Conservation (phyloP, 2,329 filamentous ascomycete species). For the Colletotrichum magnum region DNA sequence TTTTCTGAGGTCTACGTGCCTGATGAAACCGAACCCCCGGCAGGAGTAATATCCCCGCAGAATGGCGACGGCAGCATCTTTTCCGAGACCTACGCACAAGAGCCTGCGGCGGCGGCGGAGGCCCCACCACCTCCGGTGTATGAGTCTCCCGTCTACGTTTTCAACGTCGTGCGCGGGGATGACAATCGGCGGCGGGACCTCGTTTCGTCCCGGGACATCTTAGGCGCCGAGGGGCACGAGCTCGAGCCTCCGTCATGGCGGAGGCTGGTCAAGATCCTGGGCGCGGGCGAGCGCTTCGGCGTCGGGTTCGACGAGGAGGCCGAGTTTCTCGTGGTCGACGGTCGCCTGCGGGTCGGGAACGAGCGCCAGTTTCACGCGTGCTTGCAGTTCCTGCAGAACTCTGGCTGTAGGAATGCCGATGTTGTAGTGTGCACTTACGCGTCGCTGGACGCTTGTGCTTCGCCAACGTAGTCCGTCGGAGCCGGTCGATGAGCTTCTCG, state of each 20-base stretch:
- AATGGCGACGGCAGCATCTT: no score
- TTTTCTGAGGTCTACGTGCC: no score
- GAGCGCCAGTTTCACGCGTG: neutral
- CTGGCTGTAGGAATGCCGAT: neutral
- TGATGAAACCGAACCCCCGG: no score
- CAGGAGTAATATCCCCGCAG: no score
- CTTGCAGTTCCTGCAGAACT: neutral
- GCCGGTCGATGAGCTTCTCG: no score
- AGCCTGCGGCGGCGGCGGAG: neutral
- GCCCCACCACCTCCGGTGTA: neutral
- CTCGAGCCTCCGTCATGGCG: neutral
- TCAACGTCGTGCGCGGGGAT: constrained; percentile 1
- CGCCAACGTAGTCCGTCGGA: no score
- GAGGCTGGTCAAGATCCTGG: neutral
- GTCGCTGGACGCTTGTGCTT: neutral
- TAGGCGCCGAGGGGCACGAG: neutral
- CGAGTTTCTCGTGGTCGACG: neutral
- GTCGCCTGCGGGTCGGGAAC: neutral
- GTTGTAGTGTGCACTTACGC: neutral
- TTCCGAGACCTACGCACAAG: neutral
- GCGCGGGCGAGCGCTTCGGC: neutral
- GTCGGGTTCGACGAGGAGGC: neutral
- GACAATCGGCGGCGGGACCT: neutral
- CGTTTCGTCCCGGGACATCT: neutral
- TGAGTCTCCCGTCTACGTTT: neutral